phyloP scores from a whole-genome alignment of 2,329 filamentous ascomycete species.

The Ramularia endophylla region DNA sequence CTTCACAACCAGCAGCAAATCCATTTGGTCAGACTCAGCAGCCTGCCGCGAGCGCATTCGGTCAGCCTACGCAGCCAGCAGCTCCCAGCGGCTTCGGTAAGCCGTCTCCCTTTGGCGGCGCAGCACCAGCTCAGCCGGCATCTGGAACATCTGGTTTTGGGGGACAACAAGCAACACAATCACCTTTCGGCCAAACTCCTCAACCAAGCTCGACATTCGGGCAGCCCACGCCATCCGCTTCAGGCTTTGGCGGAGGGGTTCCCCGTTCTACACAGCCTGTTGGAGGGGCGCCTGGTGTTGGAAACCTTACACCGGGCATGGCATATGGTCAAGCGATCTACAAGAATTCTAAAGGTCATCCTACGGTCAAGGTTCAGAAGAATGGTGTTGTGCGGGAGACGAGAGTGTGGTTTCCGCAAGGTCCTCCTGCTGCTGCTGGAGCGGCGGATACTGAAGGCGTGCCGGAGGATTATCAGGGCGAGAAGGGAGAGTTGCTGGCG shows the following conservation, averaged over 20 bases:
- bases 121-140: not conserved
- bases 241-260: constrained; percentile 1
- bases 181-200: constrained; percentile 3
- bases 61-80: not conserved
- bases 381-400: no score
- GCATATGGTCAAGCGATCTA: not conserved
- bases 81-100: constrained; percentile 6
- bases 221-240: not conserved
- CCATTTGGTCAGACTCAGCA: constrained; percentile 12
- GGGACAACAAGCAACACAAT: not conserved
- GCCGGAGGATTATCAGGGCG: constrained; percentile 53
- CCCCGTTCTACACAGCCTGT: no score
- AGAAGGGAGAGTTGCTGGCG: constrained; percentile 47
- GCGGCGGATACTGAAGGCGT: constrained; percentile 55
- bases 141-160: not conserved
- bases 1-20: constrained; percentile 4
- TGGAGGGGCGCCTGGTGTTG: no score
- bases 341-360: not conserved
- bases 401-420: constrained; percentile 46
- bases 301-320: no score
- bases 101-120: constrained; percentile 15
- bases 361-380: not conserved
- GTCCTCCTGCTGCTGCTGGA: constrained; percentile 54
- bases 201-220: no score
- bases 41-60: constrained; percentile 13